phyloP scores from a whole-genome alignment of 1,139 yeast genomes.

The Yamadazyma dushanensis region DNA sequence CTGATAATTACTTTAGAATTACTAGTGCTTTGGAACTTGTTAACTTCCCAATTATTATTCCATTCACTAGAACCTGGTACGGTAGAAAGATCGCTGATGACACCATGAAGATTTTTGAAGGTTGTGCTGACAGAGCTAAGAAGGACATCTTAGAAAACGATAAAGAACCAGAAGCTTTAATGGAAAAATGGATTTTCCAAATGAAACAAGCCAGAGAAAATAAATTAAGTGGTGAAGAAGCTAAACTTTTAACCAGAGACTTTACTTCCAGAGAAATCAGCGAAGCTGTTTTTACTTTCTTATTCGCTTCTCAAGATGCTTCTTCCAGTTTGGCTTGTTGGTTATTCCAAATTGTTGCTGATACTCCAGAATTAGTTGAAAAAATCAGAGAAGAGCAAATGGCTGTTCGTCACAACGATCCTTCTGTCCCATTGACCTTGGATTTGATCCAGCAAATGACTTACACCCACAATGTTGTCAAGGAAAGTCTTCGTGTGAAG shows the following conservation, averaged over 20 bases:
- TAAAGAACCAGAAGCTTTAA: constrained; percentile 79
- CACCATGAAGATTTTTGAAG: constrained; percentile 88
- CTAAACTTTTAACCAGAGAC: constrained; percentile 69
- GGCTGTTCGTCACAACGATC: constrained; percentile 76
- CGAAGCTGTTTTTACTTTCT: constrained; percentile 92
- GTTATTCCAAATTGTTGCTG: constrained; percentile 95
- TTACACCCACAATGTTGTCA: constrained; percentile 86
- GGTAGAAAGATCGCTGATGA: constrained; percentile 91
- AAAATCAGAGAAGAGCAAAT: constrained; percentile 92
- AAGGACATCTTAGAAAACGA: constrained; percentile 69
- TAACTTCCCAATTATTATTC: constrained; percentile 93
- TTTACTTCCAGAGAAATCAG: constrained; percentile 90
- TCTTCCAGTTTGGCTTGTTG: constrained; percentile 97
- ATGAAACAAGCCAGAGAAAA: constrained; percentile 76
- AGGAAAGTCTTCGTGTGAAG: constrained; percentile 88
- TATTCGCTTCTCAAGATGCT: constrained; percentile 98
- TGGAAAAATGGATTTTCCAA: constrained; percentile 91
- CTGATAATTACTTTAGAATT: constrained; percentile 87
- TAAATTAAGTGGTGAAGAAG: constrained; percentile 44
- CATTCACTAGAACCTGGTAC: constrained; percentile 97
- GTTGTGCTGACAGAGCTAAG: constrained; percentile 86
- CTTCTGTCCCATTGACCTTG: constrained; percentile 56
- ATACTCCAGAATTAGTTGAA: constrained; percentile 83
- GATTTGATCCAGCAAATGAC: constrained; percentile 82
- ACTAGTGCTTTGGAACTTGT: constrained; percentile 97